Percentiles rank a stretch among this genome's conserved stretches.
These are phyloP conservation scores for Lizonia empirigonia DNA, from an alignment of 2,329 filamentous ascomycete genomes.

Conservation along the genomic window DNA sequence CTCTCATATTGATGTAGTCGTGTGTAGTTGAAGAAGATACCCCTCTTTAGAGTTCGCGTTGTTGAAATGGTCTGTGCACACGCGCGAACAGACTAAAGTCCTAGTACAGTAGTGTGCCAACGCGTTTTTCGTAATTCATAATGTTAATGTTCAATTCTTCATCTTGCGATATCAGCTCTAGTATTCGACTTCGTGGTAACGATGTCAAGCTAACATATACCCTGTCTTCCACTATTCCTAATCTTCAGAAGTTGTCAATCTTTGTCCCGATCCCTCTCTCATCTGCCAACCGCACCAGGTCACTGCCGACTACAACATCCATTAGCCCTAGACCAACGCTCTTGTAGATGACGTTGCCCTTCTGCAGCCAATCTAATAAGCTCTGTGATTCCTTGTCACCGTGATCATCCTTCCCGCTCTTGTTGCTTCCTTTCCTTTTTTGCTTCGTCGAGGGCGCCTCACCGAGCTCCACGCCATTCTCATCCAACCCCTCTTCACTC, in stretches of 20 bases:
- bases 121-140: constrained; percentile 5
- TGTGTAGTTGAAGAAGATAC: too few relatives aligned
- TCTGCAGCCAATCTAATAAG: constrained; percentile 64
- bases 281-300: constrained; percentile 63
- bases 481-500: constrained; percentile 56
- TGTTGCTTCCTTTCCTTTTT: constrained; percentile 52
- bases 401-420: constrained; percentile 26
- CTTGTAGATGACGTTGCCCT: constrained; percentile 72
- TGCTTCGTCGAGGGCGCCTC: constrained; percentile 74
- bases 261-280: constrained; percentile 61
- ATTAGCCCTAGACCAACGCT: constrained; percentile 71
- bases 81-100: too few relatives aligned
- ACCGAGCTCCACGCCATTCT: constrained; percentile 74
- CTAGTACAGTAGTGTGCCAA: too few relatives aligned
- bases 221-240: not conserved
- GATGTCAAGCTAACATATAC: too few relatives aligned
- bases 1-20: too few relatives aligned
- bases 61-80: too few relatives aligned
- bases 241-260: constrained; percentile 54
- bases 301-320: constrained; percentile 68
- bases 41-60: too few relatives aligned
- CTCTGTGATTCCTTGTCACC: constrained; percentile 45
- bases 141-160: not conserved
- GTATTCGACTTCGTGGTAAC: not conserved
- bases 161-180: not conserved